Percentiles rank a stretch among this genome's conserved stretches.
Evolutionary conservation across 257 asterid genomes (phyloP).

Genomic region (Solanum paucissectum): DNA sequence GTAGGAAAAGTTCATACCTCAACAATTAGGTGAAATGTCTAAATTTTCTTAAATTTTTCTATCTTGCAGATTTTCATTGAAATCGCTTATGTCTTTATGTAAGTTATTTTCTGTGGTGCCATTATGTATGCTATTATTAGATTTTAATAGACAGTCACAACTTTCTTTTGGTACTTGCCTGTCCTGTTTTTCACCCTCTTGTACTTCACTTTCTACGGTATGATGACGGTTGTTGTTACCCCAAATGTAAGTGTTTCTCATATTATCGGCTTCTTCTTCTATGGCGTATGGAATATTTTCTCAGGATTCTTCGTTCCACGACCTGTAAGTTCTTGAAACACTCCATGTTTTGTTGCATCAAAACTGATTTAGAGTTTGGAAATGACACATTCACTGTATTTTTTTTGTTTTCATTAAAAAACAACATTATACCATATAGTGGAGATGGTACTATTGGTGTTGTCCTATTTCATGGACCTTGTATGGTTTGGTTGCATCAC

Average conservation of each 20-base stretch:
- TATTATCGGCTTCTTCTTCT: background rate
- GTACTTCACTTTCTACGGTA: background rate
- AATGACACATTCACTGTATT: background rate
- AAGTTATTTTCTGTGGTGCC: background rate
- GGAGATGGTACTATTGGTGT: conserved; percentile 81
- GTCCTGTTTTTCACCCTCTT: background rate
- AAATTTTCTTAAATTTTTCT: too few relatives aligned
- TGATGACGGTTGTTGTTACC: background rate
- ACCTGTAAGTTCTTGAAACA: background rate
- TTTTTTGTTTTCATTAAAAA: background rate
- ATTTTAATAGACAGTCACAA: background rate
- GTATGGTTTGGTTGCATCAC: conserved; percentile 47
- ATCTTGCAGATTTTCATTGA: background rate
- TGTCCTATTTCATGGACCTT: conserved; percentile 48
- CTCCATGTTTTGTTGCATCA: background rate
- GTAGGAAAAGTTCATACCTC: too few relatives aligned
- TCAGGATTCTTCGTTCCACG: background rate
- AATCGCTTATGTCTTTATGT: background rate
- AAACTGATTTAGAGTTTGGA: background rate
- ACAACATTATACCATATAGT: conserved; percentile 58
- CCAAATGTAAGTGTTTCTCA: background rate
- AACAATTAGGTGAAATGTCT: background rate
- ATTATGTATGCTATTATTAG: too few relatives aligned
- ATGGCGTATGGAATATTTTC: background rate
- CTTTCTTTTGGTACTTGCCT: background rate